phyloP scores from a whole-genome alignment of 2,329 filamentous ascomycete species.

The Ceratocystis papillata region DNA sequence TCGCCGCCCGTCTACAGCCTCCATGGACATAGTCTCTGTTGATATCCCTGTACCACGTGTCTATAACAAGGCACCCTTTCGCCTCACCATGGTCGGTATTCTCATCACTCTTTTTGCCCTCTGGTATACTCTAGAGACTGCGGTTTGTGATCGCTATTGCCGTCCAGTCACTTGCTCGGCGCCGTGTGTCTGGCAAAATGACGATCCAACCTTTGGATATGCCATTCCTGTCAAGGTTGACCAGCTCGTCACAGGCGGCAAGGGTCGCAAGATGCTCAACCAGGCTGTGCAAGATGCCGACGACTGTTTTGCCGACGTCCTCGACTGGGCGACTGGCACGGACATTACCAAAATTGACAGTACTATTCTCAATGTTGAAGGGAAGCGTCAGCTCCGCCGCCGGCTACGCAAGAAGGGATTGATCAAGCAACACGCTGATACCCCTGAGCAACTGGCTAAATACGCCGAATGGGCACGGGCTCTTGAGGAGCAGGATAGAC shows the following conservation, averaged over 20 bases:
- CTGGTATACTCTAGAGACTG: conserved; percentile 47
- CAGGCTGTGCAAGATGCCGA: conserved; percentile 36
- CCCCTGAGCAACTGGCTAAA: conserved; percentile 35
- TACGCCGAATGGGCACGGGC: conserved; percentile 37
- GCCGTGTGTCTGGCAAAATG: conserved; percentile 45
- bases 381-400: conserved; percentile 41
- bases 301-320: conserved; percentile 40
- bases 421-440: conserved; percentile 31
- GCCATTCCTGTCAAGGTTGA: conserved; percentile 53
- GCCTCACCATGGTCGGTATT: conserved; percentile 41
- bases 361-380: conserved; percentile 31
- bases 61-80: conserved; percentile 38
- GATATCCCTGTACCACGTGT: conserved; percentile 39
- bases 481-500: conserved; percentile 33
- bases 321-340: conserved; percentile 36
- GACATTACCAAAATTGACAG: conserved; percentile 36
- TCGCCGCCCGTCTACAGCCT: conserved; percentile 18
- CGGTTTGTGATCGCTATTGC: conserved; percentile 45
- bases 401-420: conserved; percentile 41
- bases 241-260: conserved; percentile 47
- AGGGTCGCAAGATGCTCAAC: conserved; percentile 35
- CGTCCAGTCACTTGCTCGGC: conserved; percentile 41
- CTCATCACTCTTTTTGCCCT: conserved; percentile 35
- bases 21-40: conserved; percentile 31
- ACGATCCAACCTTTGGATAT: conserved; percentile 50